Evolutionary conservation across 306 rosid genomes (phyloP).

Genomic region (Malus domestica): DNA sequence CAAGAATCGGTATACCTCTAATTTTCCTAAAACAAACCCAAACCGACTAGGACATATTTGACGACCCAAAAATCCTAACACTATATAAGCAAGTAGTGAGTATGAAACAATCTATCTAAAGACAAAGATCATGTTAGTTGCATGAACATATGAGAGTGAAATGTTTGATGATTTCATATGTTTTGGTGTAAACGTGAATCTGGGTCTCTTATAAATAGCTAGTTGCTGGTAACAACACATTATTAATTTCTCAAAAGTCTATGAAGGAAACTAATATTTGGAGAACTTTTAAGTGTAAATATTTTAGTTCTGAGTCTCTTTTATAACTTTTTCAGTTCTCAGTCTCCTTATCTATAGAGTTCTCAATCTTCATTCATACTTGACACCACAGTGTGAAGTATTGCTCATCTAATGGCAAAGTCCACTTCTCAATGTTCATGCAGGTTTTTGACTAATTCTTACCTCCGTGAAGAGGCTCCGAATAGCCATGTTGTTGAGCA

Average conservation of each 20-base stretch:
- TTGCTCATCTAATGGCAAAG: conserved; percentile 5
- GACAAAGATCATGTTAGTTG: not conserved
- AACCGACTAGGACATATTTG: too few relatives aligned
- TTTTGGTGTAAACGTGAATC: not conserved
- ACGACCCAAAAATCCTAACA: too few relatives aligned
- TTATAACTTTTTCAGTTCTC: not conserved
- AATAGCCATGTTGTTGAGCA: conserved; percentile 99
- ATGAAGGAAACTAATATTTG: not conserved
- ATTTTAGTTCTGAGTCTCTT: not conserved
- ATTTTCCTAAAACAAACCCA: too few relatives aligned
- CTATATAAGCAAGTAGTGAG: not conserved
- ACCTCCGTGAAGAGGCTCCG: conserved; percentile 97
- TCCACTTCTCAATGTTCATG: conserved; percentile 15
- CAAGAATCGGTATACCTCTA: too few relatives aligned
- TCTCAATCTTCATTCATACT: not conserved
- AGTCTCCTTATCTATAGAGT: not conserved
- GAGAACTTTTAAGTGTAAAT: not conserved
- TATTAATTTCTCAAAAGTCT: not conserved
- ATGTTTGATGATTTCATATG: not conserved
- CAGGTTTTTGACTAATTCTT: conserved; percentile 89
- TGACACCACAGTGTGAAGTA: not conserved
- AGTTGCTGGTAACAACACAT: not conserved
- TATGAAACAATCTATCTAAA: not conserved
- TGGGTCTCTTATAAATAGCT: not conserved
- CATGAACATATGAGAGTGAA: not conserved